A percentile compares a stretch with the other conserved stretches of the same genome.
phyloP scores from a whole-genome alignment of 495 filamentous ascomycete species.

The Tuber umbilicatum region DNA sequence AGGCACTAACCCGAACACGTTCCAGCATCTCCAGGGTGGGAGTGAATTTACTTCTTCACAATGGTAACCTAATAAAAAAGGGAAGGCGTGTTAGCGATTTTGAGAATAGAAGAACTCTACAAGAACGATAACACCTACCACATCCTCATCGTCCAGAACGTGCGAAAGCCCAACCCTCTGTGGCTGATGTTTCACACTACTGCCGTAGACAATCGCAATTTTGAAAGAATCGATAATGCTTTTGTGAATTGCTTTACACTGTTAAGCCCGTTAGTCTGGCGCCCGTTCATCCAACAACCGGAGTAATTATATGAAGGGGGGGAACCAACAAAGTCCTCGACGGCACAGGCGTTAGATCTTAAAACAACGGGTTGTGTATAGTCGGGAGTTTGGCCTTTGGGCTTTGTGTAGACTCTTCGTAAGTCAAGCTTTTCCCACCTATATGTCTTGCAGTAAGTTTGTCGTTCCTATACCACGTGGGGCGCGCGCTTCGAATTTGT shows the following conservation, averaged over 20 bases:
- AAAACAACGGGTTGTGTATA: slow-evolving; percentile 89
- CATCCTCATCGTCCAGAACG: slow-evolving; percentile 92
- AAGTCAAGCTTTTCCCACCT: slow-evolving; percentile 91
- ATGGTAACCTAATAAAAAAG: slow-evolving; percentile 64
- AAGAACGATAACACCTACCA: slow-evolving; percentile 56
- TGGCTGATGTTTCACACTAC: slow-evolving; percentile 97
- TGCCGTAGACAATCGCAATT: slow-evolving; percentile 89
- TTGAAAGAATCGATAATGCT: slow-evolving; percentile 95
- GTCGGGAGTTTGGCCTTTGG: slow-evolving; percentile 76
- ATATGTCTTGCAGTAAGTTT: slow-evolving; percentile 38
- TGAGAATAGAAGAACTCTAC: slow-evolving; percentile 11
- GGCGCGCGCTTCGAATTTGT: slow-evolving; percentile 7
- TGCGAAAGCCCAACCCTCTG: slow-evolving; percentile 88
- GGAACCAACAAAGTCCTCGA: slow-evolving; percentile 88
- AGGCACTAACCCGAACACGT: slow-evolving; percentile 20
- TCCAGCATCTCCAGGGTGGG: slow-evolving; percentile 13
- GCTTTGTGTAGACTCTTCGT: slow-evolving; percentile 92
- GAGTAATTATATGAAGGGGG: slow-evolving; percentile 26
- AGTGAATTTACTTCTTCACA: slow-evolving; percentile 68
- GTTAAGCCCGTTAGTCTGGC: slow-evolving; percentile 32
- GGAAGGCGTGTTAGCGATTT: slow-evolving; percentile 40
- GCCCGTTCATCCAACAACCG: slow-evolving; percentile 21
- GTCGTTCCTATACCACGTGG: slow-evolving; percentile 19
- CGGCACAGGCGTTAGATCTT: slow-evolving; percentile 68
- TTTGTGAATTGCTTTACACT: slow-evolving; percentile 97